Conservation (phyloP, 2,329 filamentous ascomycete genomes). For the Aciculosporium take region DNA sequence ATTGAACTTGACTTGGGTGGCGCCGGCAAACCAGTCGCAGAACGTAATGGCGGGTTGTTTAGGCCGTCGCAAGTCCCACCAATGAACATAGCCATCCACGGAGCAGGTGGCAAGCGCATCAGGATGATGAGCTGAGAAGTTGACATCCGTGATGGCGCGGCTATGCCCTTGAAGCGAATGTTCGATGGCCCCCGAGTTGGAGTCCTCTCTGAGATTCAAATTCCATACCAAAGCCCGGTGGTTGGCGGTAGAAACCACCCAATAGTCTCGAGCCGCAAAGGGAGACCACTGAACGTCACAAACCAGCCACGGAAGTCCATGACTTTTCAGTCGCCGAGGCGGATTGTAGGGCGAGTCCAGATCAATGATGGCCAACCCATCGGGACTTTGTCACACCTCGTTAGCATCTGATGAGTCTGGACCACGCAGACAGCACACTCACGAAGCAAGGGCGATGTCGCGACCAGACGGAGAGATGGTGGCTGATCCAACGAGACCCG, state of each 20-base stretch:
- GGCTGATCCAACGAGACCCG: conserved; percentile 71
- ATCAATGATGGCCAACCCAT: conserved; percentile 83
- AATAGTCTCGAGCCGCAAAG: conserved; percentile 76
- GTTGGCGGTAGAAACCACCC: conserved; percentile 89
- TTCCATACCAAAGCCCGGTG: conserved; percentile 94
- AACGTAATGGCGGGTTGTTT: conserved; percentile 64
- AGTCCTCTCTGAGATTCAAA: conserved; percentile 63
- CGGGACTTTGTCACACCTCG: conserved; percentile 40
- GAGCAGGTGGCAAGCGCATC: conserved; percentile 82
- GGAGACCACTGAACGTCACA: conserved; percentile 96
- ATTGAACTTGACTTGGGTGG: conserved; percentile 92
- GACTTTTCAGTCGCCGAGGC: conserved; percentile 65
- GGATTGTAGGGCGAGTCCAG: conserved; percentile 79
- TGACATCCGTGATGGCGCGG: conserved; percentile 87
- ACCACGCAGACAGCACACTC: conserved; percentile 15
- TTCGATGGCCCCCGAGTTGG: conserved; percentile 57
- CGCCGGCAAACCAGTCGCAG: conserved; percentile 85
- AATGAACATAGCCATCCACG: conserved; percentile 85
- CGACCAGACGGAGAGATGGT: conserved; percentile 85
- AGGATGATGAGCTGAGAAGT: conserved; percentile 86
- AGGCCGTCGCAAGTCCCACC: conserved; percentile 73
- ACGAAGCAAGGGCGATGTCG: conserved; percentile 79
- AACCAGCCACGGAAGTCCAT: conserved; percentile 85
- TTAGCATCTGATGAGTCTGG: conserved; percentile 12
- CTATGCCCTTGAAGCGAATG: conserved; percentile 73